Evolutionary conservation across 805 yeast species (phyloP).

Genomic region (Wickerhamomyces chaumierensis): DNA sequence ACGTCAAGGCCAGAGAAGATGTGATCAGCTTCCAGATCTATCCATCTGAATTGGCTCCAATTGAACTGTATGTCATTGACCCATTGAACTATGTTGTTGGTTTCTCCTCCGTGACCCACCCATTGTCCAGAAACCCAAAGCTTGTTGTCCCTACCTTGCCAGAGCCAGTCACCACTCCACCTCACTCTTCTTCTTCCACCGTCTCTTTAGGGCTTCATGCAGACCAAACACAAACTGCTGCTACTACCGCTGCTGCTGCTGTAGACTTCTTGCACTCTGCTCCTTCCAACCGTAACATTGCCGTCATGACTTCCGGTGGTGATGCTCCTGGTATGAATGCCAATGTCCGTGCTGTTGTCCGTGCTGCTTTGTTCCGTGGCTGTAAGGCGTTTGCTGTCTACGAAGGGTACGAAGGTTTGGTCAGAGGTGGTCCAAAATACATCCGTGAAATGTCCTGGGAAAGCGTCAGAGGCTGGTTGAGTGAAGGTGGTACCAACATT

Average conservation of each 20-base stretch:
- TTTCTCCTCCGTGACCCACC: constrained; percentile 52
- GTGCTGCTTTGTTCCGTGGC: constrained; percentile 77
- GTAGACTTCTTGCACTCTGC: neutral
- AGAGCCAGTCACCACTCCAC: neutral
- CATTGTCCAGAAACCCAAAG: constrained; percentile 41
- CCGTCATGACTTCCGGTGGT: constrained; percentile 97
- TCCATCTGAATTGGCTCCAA: constrained; percentile 68
- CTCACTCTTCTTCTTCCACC: neutral
- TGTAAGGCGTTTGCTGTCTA: constrained; percentile 87
- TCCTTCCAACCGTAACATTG: constrained; percentile 39
- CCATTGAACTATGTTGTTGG: constrained; percentile 81
- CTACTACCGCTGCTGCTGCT: constrained; percentile 7
- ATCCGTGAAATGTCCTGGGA: constrained; percentile 81
- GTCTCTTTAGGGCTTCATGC: constrained; percentile 1
- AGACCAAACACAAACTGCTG: constrained; percentile 9
- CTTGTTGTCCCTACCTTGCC: neutral
- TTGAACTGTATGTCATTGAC: constrained; percentile 66
- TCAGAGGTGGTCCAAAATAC: constrained; percentile 62
- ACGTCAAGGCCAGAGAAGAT: constrained; percentile 16
- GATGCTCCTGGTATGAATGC: constrained; percentile 99
- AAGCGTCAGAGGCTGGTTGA: constrained; percentile 88
- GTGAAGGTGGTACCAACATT: constrained; percentile 89
- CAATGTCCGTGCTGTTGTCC: constrained; percentile 87
- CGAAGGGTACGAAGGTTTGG: constrained; percentile 94
- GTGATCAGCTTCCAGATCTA: constrained; percentile 36